Evolutionary conservation across 306 rosid species (phyloP), one percentile per base, ranked within the genome.

Genomic region (Trichosanthes truncata): DNA sequence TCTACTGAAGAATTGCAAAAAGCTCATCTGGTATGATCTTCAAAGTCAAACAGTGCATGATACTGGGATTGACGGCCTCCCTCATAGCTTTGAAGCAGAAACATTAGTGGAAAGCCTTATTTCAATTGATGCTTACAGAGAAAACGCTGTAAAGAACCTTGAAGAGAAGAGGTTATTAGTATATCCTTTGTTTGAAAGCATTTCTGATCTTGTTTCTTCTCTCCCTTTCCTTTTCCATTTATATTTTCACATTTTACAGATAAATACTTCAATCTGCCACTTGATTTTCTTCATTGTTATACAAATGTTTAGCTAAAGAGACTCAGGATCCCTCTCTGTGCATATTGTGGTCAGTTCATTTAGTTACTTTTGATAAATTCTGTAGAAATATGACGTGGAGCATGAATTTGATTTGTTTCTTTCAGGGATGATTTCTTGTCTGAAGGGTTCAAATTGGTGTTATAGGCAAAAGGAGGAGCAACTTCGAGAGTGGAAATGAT

Each of bases 1-100:
- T 29, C 74, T 93, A 49, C 91, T 87, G 72, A 76, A 67, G 0
- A 85, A 90, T 3, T 79, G 83, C 4, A 62, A 15, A 77, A 83
- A 81, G 82, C 88, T 93, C 9, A 84, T 62, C 56, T 90, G 95
- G 98, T 90, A 79, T 76, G 85, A 88, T 69, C 56, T 87, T 14
- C 80, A 21, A 10, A 81, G 33, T 26, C 84, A 80, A 69, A 33
- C 15, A 23, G 45, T 84, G 5, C 55, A 65, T 10, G 4, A 0
- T 80, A 78, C 87, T 6, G 78, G n/a, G 45, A 45, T 92, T 71
- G 65, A 82, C 0, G 87, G 89, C 1, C 45, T 89, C 67, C 91
- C 91, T 1, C 45, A 9, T 1, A 40, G 71, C 2, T 85, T 84
- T 82, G 95, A 91, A 72, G 87, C 88, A 3, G 82, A 78, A 40